phyloP scores from a whole-genome alignment of 2,329 filamentous ascomycete genomes.

The Chrysosporium keratinophilum region DNA sequence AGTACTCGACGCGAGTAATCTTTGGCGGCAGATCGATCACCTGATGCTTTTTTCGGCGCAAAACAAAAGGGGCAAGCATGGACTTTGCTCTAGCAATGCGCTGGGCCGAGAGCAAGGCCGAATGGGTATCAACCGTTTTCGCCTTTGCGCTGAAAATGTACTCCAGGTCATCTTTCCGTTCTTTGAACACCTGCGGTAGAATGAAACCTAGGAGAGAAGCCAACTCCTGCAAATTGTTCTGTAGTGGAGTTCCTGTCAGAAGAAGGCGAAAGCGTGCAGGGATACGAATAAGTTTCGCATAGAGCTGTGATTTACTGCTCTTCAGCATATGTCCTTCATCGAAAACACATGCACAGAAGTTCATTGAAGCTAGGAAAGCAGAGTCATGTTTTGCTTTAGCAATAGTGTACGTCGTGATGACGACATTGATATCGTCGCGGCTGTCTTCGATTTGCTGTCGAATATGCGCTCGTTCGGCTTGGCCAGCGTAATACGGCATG shows the following conservation, averaged over 20 bases:
- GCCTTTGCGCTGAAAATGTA: constrained; percentile 88
- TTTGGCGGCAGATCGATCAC: constrained; percentile 81
- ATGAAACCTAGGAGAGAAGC: constrained; percentile 88
- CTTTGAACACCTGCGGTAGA: constrained; percentile 70
- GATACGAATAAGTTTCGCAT: constrained; percentile 68
- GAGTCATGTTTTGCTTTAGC: constrained; percentile 52
- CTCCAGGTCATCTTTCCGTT: constrained; percentile 66
- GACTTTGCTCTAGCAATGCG: constrained; percentile 77
- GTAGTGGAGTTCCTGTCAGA: constrained; percentile 81
- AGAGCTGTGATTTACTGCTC: constrained; percentile 72
- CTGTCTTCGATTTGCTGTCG: constrained; percentile 57
- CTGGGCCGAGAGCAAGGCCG: constrained; percentile 73
- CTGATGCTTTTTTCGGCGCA: constrained; percentile 87
- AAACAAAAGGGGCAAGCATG: constrained; percentile 89
- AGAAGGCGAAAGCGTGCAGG: constrained; percentile 73
- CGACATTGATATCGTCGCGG: constrained; percentile 54
- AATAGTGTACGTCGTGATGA: constrained; percentile 63
- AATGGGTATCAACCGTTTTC: constrained; percentile 62
- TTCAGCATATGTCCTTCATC: constrained; percentile 93
- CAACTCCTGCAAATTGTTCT: constrained; percentile 92
- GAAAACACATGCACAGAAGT: constrained; percentile 59
- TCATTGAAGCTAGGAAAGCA: constrained; percentile 50
- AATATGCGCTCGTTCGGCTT: constrained; percentile 56
- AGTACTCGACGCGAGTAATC: constrained; percentile 65
- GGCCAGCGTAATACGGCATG: constrained; percentile 60